Base-by-base conservation (phyloP, 2,329 filamentous ascomycete genomes). In the Boeremia exigua region DNA sequence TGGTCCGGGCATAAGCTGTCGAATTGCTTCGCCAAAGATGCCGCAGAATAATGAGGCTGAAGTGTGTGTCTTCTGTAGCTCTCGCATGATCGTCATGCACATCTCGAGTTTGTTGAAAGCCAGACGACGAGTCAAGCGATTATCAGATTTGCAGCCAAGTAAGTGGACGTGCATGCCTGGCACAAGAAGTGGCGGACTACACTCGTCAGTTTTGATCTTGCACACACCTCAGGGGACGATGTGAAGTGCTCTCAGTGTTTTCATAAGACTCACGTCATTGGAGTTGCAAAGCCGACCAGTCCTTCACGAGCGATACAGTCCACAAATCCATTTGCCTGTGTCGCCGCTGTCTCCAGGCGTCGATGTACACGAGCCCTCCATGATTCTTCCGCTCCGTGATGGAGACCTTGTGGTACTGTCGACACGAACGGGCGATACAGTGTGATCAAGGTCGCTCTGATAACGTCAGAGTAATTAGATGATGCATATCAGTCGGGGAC, bases 11-110 rank as follows among this genome's bases (percentile, higher is more conserved):
- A 33, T n/a, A 29, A 55, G 39, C 25, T 55, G 52, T 30, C 52
- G 45, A 14, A 49, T 45, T 0, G 52, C 37, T 34, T 55, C 52
- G n/a, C 45, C 52, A 40, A 55, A 50, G 4, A 55, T 33, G 5
- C 52, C 52, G 17, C 52, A 55, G n/a, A 55, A 55, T 17, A 49
- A 34, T 3, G 52, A 55, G 28, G 52, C 52, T n/a, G 52, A 55
- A 8, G 52, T 55, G 32, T 55, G 39, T 4, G 46, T 40, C 17
- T 50, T 55, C 19, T 55, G 52, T 28, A 55, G 15, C 12, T 55
- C 52, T 33, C 52, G 45, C 52, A 55, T 55, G 10, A 55, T n/a
- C 2, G 46, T 49, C 52, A 55, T 50, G 19, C 52, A 55, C 44
- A 55, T 45, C 33, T 55, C 52, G 10, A 55, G 46, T 34, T 55